phyloP scores from a whole-genome alignment of 2,329 filamentous ascomycete species.

The Akanthomyces muscarius region DNA sequence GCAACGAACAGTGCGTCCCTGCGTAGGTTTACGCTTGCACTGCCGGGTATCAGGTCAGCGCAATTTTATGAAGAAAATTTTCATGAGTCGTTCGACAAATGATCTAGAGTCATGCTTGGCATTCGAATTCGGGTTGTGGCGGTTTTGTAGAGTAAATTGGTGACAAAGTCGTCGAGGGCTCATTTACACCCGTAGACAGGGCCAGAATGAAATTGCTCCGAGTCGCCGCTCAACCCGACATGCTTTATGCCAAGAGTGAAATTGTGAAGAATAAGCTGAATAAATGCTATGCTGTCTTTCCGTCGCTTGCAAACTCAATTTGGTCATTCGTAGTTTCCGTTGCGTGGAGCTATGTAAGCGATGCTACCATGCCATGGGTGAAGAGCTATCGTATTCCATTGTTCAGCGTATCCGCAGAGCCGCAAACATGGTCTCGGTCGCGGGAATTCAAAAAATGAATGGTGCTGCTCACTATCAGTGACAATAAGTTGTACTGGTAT shows the following conservation, averaged over 20 bases:
- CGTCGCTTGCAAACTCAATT: not conserved
- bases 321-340: too few relatives aligned
- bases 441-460: too few relatives aligned
- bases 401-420: too few relatives aligned
- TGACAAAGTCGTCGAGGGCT: too few relatives aligned
- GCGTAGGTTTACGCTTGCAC: conserved; percentile 11
- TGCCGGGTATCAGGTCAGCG: conserved; percentile 2
- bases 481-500: not conserved
- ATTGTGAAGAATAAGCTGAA: not conserved
- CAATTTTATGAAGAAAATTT: not conserved
- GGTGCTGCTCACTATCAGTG: too few relatives aligned
- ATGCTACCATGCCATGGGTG: not conserved
- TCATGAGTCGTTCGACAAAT: not conserved
- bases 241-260: not conserved
- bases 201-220: too few relatives aligned
- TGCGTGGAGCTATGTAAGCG: not conserved
- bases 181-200: too few relatives aligned
- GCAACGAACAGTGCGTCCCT: not conserved
- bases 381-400: not conserved
- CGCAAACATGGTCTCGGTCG: too few relatives aligned
- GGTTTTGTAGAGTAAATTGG: not conserved
- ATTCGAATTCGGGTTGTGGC: not conserved
- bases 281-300: not conserved
- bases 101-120: not conserved
- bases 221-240: not conserved